phyloP scores from a whole-genome alignment of 2,329 filamentous ascomycete species.

The Alternaria sp. region DNA sequence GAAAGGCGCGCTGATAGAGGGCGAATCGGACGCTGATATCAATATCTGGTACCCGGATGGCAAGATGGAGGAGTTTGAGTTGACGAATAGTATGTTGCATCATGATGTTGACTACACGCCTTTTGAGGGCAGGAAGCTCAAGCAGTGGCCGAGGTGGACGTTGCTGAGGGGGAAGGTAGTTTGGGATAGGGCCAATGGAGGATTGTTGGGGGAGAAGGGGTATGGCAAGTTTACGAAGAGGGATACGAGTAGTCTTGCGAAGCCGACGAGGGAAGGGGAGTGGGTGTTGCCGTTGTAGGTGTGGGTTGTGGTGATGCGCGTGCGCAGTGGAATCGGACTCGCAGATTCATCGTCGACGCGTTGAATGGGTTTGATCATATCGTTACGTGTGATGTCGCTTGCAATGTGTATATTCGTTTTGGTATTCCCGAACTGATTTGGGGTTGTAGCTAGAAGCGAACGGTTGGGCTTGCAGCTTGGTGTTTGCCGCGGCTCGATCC shows the following conservation, averaged over 20 bases:
- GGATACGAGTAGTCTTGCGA: constrained; percentile 48
- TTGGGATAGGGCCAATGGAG: constrained; percentile 62
- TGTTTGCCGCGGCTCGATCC: not conserved
- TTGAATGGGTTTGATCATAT: rapidly evolving
- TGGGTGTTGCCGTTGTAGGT: constrained; percentile 27
- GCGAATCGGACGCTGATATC: constrained; percentile 62
- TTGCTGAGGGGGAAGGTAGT: constrained; percentile 64
- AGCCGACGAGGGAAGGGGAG: constrained; percentile 29
- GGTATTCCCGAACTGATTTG: too few relatives aligned
- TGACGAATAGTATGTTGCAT: constrained; percentile 63
- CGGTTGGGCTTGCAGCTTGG: not conserved
- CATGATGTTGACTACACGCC: constrained; percentile 69
- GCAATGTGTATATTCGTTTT: rapidly evolving
- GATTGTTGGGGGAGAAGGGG: constrained; percentile 56
- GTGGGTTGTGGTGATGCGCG: not conserved
- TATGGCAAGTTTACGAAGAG: constrained; percentile 59
- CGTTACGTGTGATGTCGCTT: not conserved
- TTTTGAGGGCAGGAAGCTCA: constrained; percentile 63
- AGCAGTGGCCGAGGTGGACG: constrained; percentile 68
- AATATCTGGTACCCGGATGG: constrained; percentile 57
- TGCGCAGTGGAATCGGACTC: not conserved
- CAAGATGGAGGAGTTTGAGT: constrained; percentile 49
- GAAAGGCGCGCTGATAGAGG: constrained; percentile 60
- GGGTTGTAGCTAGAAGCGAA: not conserved
- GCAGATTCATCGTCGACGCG: not conserved